Conservation (phyloP, 495 filamentous ascomycete species). For the Echria macrotheca region DNA sequence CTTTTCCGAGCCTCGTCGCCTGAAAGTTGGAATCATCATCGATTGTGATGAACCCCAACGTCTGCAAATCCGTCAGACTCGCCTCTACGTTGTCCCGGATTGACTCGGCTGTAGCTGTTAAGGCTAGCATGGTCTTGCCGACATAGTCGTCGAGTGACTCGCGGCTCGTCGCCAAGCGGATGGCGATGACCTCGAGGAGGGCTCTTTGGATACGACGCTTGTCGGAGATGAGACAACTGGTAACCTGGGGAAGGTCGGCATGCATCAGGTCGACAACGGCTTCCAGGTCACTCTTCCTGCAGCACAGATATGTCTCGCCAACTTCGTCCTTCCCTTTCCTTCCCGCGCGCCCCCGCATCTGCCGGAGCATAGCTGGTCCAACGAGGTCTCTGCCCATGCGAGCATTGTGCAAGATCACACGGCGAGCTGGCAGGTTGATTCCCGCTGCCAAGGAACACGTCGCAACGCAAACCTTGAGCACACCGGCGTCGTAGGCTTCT, state of each 20-base stretch:
- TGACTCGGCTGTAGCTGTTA: constrained; percentile 36
- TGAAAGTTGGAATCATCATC: constrained; percentile 48
- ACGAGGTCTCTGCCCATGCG: constrained; percentile 74
- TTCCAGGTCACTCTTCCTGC: constrained; percentile 63
- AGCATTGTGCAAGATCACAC: constrained; percentile 74
- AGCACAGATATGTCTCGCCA: constrained; percentile 77
- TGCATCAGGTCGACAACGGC: constrained; percentile 64
- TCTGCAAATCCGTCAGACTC: constrained; percentile 48
- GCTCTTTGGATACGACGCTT: constrained; percentile 66
- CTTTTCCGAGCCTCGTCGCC: constrained; percentile 63
- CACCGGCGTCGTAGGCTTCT: constrained; percentile 64
- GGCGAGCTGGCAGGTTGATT: constrained; percentile 65
- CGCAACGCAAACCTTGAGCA: constrained; percentile 68
- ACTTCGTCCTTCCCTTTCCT: constrained; percentile 78
- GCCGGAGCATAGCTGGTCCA: constrained; percentile 70
- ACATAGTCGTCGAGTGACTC: constrained; percentile 69
- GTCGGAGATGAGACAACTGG: constrained; percentile 65
- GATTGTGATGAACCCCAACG: constrained; percentile 51
- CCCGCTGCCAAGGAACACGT: constrained; percentile 83
- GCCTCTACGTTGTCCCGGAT: constrained; percentile 51
- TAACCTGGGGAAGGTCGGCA: constrained; percentile 65
- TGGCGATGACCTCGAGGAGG: constrained; percentile 68
- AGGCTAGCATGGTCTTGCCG: constrained; percentile 60
- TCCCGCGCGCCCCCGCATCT: constrained; percentile 81
- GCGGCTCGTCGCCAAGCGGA: constrained; percentile 61